Evolutionary conservation across 176 grass and related monocot species (phyloP).

Genomic region (Saccharum officinarum): DNA sequence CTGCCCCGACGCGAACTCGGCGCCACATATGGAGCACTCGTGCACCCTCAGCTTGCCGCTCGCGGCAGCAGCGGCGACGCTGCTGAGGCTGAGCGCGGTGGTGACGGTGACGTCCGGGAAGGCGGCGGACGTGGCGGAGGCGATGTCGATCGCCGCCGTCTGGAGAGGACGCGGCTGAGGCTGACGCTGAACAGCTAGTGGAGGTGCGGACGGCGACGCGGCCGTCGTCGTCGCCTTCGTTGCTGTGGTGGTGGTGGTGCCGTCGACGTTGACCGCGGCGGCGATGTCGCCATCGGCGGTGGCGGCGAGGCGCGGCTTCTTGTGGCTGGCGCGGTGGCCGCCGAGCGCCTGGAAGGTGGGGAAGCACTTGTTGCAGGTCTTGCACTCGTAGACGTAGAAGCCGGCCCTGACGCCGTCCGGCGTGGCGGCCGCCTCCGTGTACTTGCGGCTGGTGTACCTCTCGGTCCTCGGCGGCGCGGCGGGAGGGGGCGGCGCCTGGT

Average conservation of each 20-base stretch:
- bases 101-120: slow-evolving; percentile 20
- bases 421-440: slow-evolving; percentile 43
- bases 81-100: slow-evolving; percentile 36
- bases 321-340: slow-evolving; percentile 94
- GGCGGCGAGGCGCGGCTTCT: slow-evolving; percentile 56
- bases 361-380: slow-evolving; percentile 84
- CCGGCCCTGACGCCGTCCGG: slow-evolving; percentile 32
- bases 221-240: background rate
- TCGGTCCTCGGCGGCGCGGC: slow-evolving; percentile 26
- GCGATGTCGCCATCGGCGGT: background rate
- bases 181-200: background rate
- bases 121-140: background rate
- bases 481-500: background rate
- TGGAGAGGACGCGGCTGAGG: background rate
- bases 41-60: slow-evolving; percentile 42
- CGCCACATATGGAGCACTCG: slow-evolving; percentile 69
- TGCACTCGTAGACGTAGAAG: slow-evolving; percentile 61
- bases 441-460: slow-evolving; percentile 47
- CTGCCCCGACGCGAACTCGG: slow-evolving; percentile 80
- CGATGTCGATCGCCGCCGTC: background rate
- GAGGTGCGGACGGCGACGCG: background rate
- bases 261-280: background rate
- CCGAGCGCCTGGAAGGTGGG: slow-evolving; percentile 90
- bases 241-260: background rate
- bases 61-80: background rate